Evolutionary conservation across 2,329 filamentous ascomycete species (phyloP), one percentile per base, ranked within the genome.

Genomic region (Lasiodiplodia sp.): DNA sequence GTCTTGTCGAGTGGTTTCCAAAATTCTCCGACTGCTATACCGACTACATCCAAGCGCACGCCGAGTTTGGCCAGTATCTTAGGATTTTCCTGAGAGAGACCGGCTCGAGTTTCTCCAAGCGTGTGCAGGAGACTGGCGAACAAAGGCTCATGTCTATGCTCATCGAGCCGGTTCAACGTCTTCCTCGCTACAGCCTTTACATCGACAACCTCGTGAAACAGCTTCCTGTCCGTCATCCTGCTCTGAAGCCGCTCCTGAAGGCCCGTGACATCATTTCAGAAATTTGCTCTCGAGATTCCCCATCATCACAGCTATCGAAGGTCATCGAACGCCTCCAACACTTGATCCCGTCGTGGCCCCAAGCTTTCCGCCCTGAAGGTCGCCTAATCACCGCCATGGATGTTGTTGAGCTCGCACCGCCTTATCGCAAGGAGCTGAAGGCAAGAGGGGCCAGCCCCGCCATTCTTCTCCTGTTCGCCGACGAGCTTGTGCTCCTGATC

Each of bases 131-230:
- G 71, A 91, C 91, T 2, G 95, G 96, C 67, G 96, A 98, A 78
- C 96, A 99, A 81, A 88, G 90, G 68, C 87, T 98, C 66, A 94
- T 93, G 60, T 98, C 96, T 3, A 87, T 96, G 71, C 86, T 99
- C 67, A 99, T 99, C 78, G 96, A 99, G 80, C 96, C 96, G 2
- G 94, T 99, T 0, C 96, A 99, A 79, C 88, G 96, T 65, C 86
- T 99, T 65, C 96, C 96, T 31, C 91, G 96, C 31, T 99, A 99
- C 81, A 97, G 93, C 75, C 85, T 99, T 44, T 91, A 98, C 76
- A 98, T 99, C 74, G 96, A 99, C 81, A 94, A 96, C 75, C 97
- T 99, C 76, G 88, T 96, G 58, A 89, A 91, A 72, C 94, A 92
- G 70, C 86, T 98, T 21, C 94, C 95, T 4, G 88, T 94, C 63